phyloP scores from a whole-genome alignment of 306 rosid species.

The Styphnolobium japonicum region DNA sequence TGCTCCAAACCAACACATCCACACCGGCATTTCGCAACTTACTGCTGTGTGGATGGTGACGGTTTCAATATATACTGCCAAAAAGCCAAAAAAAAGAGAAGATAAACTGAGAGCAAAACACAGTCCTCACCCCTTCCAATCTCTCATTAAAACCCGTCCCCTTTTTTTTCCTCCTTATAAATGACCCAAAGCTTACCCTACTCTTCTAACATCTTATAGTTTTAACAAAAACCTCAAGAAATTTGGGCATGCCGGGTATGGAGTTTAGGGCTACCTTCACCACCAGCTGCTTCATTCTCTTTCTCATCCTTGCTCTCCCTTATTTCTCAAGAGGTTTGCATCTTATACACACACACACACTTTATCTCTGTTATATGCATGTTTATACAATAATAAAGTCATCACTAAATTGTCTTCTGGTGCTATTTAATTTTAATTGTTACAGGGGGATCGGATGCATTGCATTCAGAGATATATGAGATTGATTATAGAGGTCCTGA shows the following conservation, averaged over 20 bases:
- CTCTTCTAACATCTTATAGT: neutral
- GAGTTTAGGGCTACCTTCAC: constrained; percentile 50
- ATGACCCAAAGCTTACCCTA: neutral
- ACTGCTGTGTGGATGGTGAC: constrained; percentile 60
- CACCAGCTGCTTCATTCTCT: constrained; percentile 36
- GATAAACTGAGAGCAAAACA: neutral
- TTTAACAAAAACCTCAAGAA: neutral
- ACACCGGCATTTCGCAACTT: constrained; percentile 42
- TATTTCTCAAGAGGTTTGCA: constrained; percentile 43
- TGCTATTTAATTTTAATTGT: neutral
- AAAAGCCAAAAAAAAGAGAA: constrained; percentile 11
- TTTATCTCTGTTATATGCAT: neutral
- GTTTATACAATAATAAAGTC: neutral
- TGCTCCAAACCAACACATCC: constrained; percentile 50
- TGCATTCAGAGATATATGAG: constrained; percentile 59
- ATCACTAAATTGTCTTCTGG: neutral
- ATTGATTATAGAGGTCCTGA: constrained; percentile 97
- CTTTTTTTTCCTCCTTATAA: constrained; percentile 14
- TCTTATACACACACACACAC: neutral
- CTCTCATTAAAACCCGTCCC: constrained; percentile 9
- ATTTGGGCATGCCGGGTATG: constrained; percentile 39
- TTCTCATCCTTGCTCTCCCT: constrained; percentile 51
- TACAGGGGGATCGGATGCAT: constrained; percentile 43
- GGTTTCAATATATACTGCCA: constrained; percentile 34
- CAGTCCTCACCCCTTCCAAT: constrained; percentile 13